Conservation (phyloP, 2,329 filamentous ascomycete species). For the Cytospora schulzeri region DNA sequence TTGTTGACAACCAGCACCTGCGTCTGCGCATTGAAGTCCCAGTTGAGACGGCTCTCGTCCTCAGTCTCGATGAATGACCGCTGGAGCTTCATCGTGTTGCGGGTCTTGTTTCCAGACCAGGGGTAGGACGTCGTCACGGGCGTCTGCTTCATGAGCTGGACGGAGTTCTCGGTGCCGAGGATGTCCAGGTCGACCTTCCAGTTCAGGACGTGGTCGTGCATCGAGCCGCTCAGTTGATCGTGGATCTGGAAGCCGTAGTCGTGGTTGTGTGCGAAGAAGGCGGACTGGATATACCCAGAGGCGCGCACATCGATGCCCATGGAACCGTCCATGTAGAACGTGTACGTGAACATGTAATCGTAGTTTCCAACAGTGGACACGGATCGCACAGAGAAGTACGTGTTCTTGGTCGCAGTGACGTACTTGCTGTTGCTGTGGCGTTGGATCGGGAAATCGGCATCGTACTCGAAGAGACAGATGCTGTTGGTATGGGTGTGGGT, state of each 20-base stretch:
- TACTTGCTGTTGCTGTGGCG: slow-evolving; percentile 48
- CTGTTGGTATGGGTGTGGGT: slow-evolving; percentile 49
- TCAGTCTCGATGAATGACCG: slow-evolving; percentile 46
- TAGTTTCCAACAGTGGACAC: slow-evolving; percentile 58
- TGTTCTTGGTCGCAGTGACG: slow-evolving; percentile 50
- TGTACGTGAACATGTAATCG: slow-evolving; percentile 54
- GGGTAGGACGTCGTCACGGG: slow-evolving; percentile 42
- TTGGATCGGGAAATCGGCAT: slow-evolving; percentile 51
- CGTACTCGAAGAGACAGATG: slow-evolving; percentile 59
- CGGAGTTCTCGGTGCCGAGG: slow-evolving; percentile 48
- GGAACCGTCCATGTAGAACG: slow-evolving; percentile 54
- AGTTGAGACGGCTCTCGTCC: slow-evolving; percentile 48
- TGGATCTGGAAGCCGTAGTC: slow-evolving; percentile 55
- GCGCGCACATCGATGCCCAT: slow-evolving; percentile 54
- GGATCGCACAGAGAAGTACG: slow-evolving; percentile 47
- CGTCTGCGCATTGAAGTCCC: slow-evolving; percentile 48
- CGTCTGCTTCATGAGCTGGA: slow-evolving; percentile 41
- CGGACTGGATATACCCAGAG: slow-evolving; percentile 56
- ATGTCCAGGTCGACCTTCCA: slow-evolving; percentile 59
- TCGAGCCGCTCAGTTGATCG: slow-evolving; percentile 49
- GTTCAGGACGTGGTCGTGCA: slow-evolving; percentile 59
- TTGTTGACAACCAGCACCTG: slow-evolving; percentile 55
- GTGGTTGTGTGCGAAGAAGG: slow-evolving; percentile 47
- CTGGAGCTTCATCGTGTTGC: slow-evolving; percentile 56
- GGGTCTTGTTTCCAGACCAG: slow-evolving; percentile 49